Conservation (phyloP, 495 filamentous ascomycete genomes). For the Xylaria venustula region DNA sequence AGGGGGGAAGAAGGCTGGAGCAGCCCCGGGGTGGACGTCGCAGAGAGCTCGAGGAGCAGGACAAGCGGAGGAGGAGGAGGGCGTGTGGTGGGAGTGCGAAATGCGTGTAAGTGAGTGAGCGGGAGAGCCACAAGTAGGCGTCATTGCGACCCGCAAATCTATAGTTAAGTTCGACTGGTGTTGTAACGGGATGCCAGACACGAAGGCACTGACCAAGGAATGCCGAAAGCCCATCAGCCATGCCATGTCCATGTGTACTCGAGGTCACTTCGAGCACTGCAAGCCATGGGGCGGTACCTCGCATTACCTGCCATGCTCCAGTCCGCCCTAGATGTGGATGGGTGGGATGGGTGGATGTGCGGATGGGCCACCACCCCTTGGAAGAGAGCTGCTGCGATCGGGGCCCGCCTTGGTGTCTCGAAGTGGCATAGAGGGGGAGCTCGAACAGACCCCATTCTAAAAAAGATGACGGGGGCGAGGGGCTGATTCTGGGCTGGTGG, state of each 20-base stretch:
- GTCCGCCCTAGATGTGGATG: background rate
- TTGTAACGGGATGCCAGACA: background rate
- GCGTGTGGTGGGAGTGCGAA: constrained; percentile 5
- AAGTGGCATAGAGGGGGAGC: background rate
- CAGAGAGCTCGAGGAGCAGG: background rate
- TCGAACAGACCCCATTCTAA: constrained; percentile 1
- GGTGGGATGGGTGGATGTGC: background rate
- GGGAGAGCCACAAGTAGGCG: constrained; percentile 5
- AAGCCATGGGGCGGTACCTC: constrained; percentile 9
- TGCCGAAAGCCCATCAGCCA: background rate
- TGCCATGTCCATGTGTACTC: background rate
- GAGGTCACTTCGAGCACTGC: constrained; percentile 4
- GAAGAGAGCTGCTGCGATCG: constrained; percentile 1
- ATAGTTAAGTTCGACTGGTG: constrained; percentile 11
- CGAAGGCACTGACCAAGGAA: background rate
- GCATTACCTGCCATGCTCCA: background rate
- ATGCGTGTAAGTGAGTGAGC: constrained; percentile 8
- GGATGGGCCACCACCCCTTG: too few relatives aligned
- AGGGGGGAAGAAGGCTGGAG: constrained; percentile 9
- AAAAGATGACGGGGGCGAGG: background rate
- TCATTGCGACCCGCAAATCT: constrained; percentile 16
- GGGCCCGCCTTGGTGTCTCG: background rate
- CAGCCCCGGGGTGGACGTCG: constrained; percentile 16
- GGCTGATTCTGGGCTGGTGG: background rate
- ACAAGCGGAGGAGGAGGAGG: background rate